Evolutionary conservation across 2,329 filamentous ascomycete genomes (phyloP).

Genomic region (Juglanconis juglandina): DNA sequence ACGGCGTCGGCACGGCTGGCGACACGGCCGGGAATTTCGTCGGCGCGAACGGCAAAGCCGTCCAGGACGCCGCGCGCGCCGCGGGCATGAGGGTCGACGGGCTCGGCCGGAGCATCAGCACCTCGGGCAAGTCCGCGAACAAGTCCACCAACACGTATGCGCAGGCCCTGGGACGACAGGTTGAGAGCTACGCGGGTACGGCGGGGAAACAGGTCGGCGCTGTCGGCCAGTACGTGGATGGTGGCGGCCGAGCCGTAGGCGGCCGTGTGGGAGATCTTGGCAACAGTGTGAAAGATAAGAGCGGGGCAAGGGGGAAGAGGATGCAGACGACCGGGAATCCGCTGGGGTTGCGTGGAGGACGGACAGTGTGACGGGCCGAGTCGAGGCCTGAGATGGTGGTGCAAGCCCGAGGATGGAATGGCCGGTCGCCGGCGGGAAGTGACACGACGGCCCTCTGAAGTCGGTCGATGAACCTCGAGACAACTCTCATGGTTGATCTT

Average conservation of each 20-base stretch:
- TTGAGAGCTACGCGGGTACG: slow-evolving; percentile 9
- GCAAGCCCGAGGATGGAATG: too few relatives aligned
- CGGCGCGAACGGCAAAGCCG: slow-evolving; percentile 14
- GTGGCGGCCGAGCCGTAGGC: slow-evolving; percentile 13
- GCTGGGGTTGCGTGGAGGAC: slow-evolving; percentile 12
- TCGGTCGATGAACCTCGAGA: too few relatives aligned
- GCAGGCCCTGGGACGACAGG: neutral
- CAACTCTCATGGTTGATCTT: too few relatives aligned
- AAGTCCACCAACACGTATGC: slow-evolving; percentile 2
- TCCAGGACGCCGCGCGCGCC: slow-evolving; percentile 6
- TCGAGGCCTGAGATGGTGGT: neutral
- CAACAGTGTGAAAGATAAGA: slow-evolving; percentile 14
- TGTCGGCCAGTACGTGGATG: slow-evolving; percentile 10
- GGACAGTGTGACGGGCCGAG: slow-evolving; percentile 1
- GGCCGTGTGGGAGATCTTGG: slow-evolving; percentile 13
- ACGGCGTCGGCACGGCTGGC: slow-evolving; percentile 11
- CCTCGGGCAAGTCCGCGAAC: slow-evolving; percentile 13
- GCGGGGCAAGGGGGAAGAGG: slow-evolving; percentile 11
- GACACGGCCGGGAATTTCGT: slow-evolving; percentile 17
- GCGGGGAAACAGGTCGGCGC: slow-evolving; percentile 12
- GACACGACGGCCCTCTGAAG: too few relatives aligned
- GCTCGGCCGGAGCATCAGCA: slow-evolving; percentile 11
- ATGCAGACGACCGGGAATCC: slow-evolving; percentile 16
- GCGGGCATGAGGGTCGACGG: slow-evolving; percentile 11
- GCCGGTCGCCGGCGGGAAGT: too few relatives aligned